Evolutionary conservation across 331 rosid genomes (phyloP), one percentile per base, ranked within the genome.

Genomic region (Rosa hybrid): DNA sequence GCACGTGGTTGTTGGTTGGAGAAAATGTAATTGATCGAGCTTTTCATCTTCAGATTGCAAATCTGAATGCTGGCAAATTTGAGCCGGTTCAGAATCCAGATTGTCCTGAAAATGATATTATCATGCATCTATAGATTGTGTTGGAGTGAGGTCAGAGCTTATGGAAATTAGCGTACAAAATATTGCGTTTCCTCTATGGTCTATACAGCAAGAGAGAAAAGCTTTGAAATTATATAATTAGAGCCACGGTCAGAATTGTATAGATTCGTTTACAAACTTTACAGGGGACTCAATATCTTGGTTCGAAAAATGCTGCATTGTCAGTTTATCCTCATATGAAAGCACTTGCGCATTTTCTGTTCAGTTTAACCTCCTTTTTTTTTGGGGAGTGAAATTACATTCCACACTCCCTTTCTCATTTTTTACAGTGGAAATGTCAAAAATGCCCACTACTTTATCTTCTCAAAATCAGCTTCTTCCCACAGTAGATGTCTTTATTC

Each of bases 1-100:
- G 49, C 69, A 68, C 18, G 8, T 8, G 12, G 12, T 16, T 60
- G 44, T 75, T 41, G 17, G 11, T 42, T 75, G 54, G 56, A 42
- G 54, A 72, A 8, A 74, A 67, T 45, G 67, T 76, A 68, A 68
- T 75, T 79, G 69, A 82, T 79, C 53, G n/a, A 71, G 57, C n/a
- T 68, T 76, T 75, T 60, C 63, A 46, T 79, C 68, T 62, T 71
- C 62, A 39, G 9, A 30, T n/a, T 21, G 44, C 59, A n/a, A 46
- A 54, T 64, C 7, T 6, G 25, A 51, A 10, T 11, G 27, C 63
- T 20, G 42, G 63, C 42, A 49, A 71, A 81, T 17, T 54, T 41
- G 1, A 46, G 46, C 51, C 23, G 10, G 68, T 57, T 21, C 53
- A 8, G 23, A 54, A 45, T 38, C 18, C 41, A 38, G 17, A 23